Conservation (phyloP, 2,329 filamentous ascomycete genomes). For the Neonectria hederae region DNA sequence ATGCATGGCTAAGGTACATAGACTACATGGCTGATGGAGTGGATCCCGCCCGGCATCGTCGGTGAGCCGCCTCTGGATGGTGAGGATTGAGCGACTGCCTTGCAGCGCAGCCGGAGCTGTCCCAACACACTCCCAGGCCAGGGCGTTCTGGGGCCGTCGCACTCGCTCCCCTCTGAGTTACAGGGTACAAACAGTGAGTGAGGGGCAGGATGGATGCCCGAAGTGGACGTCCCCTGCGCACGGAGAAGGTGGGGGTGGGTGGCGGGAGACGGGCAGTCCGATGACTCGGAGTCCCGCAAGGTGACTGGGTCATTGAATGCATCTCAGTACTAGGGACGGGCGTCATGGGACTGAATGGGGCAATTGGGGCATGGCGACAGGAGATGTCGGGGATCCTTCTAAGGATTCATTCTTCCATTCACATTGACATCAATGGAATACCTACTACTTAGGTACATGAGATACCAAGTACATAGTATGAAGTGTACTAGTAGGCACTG, state of each 20-base stretch:
- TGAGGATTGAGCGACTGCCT: background rate
- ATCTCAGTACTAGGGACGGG: background rate
- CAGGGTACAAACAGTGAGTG: conserved; percentile 19
- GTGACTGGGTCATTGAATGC: background rate
- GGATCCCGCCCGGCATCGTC: background rate
- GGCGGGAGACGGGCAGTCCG: conserved; percentile 2
- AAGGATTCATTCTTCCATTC: background rate
- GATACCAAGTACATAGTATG: no score
- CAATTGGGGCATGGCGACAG: background rate
- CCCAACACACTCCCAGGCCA: no score
- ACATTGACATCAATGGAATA: background rate
- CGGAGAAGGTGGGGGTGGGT: conserved; percentile 12
- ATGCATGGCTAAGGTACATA: background rate
- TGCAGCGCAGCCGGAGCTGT: background rate
- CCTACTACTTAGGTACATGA: background rate
- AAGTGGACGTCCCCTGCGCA: conserved; percentile 1
- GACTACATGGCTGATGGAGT: background rate
- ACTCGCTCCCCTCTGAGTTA: conserved; percentile 8
- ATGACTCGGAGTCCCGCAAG: background rate
- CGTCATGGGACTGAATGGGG: conserved; percentile 1
- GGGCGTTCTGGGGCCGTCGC: background rate
- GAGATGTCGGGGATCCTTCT: background rate
- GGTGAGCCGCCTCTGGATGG: background rate
- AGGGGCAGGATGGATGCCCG: background rate
- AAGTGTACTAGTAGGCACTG: no score